These are phyloP conservation scores for Myrmaecium sp. DNA, from an alignment of 2,329 filamentous ascomycete species.

Conservation along the genomic window DNA sequence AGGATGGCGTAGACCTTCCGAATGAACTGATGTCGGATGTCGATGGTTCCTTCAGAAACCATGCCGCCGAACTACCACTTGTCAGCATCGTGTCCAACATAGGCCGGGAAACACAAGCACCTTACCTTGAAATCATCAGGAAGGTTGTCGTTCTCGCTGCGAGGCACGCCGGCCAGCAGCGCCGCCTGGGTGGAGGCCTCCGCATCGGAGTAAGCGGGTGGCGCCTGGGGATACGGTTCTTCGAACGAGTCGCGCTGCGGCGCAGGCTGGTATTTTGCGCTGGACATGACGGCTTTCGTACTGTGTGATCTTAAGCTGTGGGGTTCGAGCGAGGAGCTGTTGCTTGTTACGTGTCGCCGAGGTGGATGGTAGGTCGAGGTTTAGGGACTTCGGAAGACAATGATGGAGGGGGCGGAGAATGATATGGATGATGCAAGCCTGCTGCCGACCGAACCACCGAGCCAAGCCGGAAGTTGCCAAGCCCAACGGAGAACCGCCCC, in stretches of 20 bases:
- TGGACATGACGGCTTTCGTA: too few species aligned
- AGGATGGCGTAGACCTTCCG: constrained; percentile 97
- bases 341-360: too few species aligned
- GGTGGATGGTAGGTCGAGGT: too few species aligned
- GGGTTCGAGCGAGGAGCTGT: too few species aligned
- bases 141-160: constrained; percentile 74
- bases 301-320: too few species aligned
- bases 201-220: constrained; percentile 60
- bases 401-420: too few species aligned
- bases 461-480: too few species aligned
- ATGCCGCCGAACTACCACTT: constrained; percentile 63
- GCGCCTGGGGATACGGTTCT: constrained; percentile 45
- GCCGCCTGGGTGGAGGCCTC: constrained; percentile 38
- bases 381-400: too few species aligned
- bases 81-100: constrained; percentile 3
- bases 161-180: constrained; percentile 46
- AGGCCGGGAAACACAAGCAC: neutral
- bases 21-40: constrained; percentile 92
- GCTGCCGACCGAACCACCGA: too few species aligned
- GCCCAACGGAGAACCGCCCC: too few species aligned
- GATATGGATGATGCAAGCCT: too few species aligned
- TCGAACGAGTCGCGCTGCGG: constrained; percentile 77
- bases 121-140: constrained; percentile 90
- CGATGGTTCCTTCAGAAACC: constrained; percentile 82
- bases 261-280: constrained; percentile 67